These are phyloP conservation scores for Termitomyces eurrhizus DNA, from an alignment of 768 basidiomycete species.

Conservation along the genomic window DNA sequence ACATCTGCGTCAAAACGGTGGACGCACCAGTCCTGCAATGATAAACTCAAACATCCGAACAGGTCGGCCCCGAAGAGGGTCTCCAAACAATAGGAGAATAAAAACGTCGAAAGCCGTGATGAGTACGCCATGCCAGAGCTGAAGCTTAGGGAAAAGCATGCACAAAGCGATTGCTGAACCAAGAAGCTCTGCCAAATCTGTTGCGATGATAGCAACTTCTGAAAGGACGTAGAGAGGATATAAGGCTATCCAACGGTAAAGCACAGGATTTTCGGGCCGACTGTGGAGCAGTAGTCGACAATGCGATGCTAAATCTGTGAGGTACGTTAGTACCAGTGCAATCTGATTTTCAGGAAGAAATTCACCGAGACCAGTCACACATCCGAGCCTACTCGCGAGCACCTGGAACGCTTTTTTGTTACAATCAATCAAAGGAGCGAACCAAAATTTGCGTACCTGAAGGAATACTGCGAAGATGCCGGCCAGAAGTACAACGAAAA, in stretches of 20 bases:
- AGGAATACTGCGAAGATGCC: constrained; percentile 81
- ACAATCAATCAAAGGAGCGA: neutral
- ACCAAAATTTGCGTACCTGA: constrained; percentile 47
- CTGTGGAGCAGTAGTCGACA: constrained; percentile 63
- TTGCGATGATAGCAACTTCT: constrained; percentile 72
- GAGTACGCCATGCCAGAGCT: constrained; percentile 69
- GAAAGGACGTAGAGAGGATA: constrained; percentile 64
- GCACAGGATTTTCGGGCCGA: constrained; percentile 51
- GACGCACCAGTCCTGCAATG: constrained; percentile 41
- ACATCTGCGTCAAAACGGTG: neutral
- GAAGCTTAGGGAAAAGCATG: constrained; percentile 65
- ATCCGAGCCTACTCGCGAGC: constrained; percentile 76
- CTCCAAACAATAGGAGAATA: constrained; percentile 65
- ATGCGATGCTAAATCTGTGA: constrained; percentile 47
- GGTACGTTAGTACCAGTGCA: neutral
- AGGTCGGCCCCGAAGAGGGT: constrained; percentile 64
- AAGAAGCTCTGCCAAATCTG: constrained; percentile 78
- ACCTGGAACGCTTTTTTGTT: constrained; percentile 37
- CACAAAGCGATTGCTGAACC: constrained; percentile 80
- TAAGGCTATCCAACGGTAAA: constrained; percentile 55
- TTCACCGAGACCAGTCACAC: constrained; percentile 76
- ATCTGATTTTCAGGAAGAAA: constrained; percentile 12
- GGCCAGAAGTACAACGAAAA: constrained; percentile 82
- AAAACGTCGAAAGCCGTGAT: constrained; percentile 68
- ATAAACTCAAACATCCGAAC: constrained; percentile 61